phyloP scores from a whole-genome alignment of 2,329 filamentous ascomycete genomes.

The Trichoderma guizhouense region DNA sequence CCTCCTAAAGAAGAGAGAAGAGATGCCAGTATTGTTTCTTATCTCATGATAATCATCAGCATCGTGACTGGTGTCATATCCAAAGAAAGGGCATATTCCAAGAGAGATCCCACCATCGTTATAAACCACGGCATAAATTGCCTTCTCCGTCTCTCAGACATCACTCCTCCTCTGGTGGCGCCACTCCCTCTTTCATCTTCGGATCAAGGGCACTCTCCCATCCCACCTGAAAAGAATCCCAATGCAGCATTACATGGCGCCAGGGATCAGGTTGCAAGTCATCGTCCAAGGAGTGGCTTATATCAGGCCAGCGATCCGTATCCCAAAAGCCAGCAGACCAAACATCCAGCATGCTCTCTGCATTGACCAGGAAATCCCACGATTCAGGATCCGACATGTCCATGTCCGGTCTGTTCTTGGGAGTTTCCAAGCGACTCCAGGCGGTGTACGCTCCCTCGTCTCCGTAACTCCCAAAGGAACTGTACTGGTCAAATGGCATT shows the following conservation, averaged over 20 bases:
- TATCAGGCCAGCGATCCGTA: constrained; percentile 10
- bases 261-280: neutral
- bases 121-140: neutral
- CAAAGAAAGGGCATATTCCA: neutral
- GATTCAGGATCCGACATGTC: neutral
- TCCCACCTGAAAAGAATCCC: neutral
- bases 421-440: neutral
- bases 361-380: neutral
- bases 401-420: neutral
- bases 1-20: too few species aligned
- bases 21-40: too few species aligned
- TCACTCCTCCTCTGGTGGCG: neutral
- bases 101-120: neutral
- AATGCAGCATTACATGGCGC: neutral
- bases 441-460: neutral
- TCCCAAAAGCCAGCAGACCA: constrained; percentile 21
- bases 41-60: neutral
- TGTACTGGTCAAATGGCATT: neutral
- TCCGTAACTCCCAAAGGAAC: constrained; percentile 5
- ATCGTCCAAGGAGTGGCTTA: neutral
- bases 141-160: too few species aligned
- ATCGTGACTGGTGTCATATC: neutral
- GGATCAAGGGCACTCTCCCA: neutral
- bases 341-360: constrained; percentile 19
- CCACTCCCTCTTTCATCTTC: neutral